These are phyloP conservation scores for Rugonectria rugulosa DNA, from an alignment of 2,329 filamentous ascomycete genomes.

Conservation along the genomic window DNA sequence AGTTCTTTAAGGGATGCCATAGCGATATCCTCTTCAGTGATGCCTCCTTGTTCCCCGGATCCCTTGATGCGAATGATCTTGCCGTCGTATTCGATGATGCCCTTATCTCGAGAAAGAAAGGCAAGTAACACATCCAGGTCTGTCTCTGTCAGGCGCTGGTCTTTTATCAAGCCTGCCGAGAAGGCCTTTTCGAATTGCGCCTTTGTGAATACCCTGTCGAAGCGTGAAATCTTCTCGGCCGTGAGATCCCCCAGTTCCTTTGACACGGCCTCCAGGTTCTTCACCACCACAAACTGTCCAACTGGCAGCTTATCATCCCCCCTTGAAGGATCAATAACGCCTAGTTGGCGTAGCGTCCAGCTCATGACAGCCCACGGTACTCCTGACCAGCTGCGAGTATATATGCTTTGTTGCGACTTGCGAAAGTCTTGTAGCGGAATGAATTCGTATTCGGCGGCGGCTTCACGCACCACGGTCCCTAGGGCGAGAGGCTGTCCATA, in stretches of 20 bases:
- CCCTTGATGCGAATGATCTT: constrained; percentile 78
- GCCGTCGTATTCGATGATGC: constrained; percentile 65
- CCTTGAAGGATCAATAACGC: constrained; percentile 59
- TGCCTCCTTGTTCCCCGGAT: constrained; percentile 55
- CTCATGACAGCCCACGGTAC: constrained; percentile 74
- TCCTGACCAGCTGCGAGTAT: constrained; percentile 72
- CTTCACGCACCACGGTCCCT: constrained; percentile 79
- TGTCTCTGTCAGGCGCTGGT: constrained; percentile 61
- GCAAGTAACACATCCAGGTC: constrained; percentile 76
- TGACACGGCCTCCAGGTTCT: constrained; percentile 67
- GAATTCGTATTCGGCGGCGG: constrained; percentile 72
- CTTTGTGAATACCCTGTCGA: constrained; percentile 74
- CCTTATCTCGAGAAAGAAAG: constrained; percentile 74
- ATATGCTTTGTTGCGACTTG: constrained; percentile 71
- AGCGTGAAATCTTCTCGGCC: constrained; percentile 54
- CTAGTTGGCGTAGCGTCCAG: constrained; percentile 79
- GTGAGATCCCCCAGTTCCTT: constrained; percentile 59
- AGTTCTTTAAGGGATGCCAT: constrained; percentile 86
- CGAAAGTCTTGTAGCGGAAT: constrained; percentile 76
- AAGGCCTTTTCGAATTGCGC: constrained; percentile 69
- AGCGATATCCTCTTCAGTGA: constrained; percentile 81
- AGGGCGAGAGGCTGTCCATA: constrained; percentile 84
- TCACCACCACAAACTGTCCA: constrained; percentile 71
- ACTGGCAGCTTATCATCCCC: constrained; percentile 64
- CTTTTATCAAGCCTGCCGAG: constrained; percentile 57